These are phyloP conservation scores for Betula pendula DNA, from an alignment of 306 rosid species.

Conservation along the genomic window DNA sequence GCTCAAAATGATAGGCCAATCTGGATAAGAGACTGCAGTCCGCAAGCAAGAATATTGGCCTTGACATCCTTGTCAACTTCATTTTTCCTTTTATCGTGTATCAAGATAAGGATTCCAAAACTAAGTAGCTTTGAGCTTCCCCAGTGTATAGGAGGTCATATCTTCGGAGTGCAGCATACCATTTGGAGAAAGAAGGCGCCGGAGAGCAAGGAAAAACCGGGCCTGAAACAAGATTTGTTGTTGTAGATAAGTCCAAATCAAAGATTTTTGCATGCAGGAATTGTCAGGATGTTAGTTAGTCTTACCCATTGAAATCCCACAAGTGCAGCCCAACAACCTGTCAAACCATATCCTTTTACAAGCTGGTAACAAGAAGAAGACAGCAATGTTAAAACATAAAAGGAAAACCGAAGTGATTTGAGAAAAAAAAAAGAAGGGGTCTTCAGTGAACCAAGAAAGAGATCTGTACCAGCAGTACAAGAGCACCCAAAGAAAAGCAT, in stretches of 20 bases:
- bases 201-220: slow-evolving; percentile 57
- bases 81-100: neutral
- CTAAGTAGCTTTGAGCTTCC: slow-evolving; percentile 47
- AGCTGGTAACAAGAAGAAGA: slow-evolving; percentile 44
- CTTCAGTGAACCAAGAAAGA: slow-evolving; percentile 11
- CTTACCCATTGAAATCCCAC: slow-evolving; percentile 93
- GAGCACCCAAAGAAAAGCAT: slow-evolving; percentile 68
- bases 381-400: slow-evolving; percentile 17
- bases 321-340: slow-evolving; percentile 80
- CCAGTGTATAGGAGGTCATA: slow-evolving; percentile 26
- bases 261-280: slow-evolving; percentile 17
- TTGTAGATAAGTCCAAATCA: slow-evolving; percentile 22
- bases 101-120: slow-evolving; percentile 11
- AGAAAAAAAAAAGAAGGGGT: slow-evolving; percentile 20
- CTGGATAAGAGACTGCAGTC: neutral
- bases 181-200: slow-evolving; percentile 63
- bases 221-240: slow-evolving; percentile 37
- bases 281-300: slow-evolving; percentile 18
- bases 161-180: slow-evolving; percentile 60
- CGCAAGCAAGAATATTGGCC: neutral
- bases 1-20: neutral
- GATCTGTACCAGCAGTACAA: slow-evolving; percentile 53
- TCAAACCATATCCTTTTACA: slow-evolving; percentile 61
- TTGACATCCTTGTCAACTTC: neutral
- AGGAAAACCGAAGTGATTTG: slow-evolving; percentile 19